phyloP scores from a whole-genome alignment of 768 basidiomycete genomes.

The Zangia roseola region DNA sequence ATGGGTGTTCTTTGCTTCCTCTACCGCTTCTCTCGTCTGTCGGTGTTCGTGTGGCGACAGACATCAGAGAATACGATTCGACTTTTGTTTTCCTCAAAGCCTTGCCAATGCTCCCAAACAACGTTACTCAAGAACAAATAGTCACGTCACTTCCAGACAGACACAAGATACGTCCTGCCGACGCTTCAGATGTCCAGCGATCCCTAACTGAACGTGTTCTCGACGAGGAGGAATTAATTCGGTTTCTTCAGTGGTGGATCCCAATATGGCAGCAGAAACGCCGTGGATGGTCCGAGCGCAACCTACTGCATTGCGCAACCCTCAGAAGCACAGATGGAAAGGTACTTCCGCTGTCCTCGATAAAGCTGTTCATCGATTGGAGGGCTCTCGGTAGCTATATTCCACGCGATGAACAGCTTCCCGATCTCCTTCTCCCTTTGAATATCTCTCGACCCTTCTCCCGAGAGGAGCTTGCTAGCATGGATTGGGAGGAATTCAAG shows the following conservation, averaged over 20 bases:
- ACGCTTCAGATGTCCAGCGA: too few relatives aligned
- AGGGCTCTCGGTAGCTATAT: slow-evolving; percentile 52
- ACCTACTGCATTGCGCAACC: too few relatives aligned
- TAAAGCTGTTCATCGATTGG: slow-evolving; percentile 68
- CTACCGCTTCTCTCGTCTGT: slow-evolving; percentile 73
- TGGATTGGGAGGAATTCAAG: slow-evolving; percentile 74
- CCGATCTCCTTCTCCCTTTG: slow-evolving; percentile 29
- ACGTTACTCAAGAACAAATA: slow-evolving; percentile 31
- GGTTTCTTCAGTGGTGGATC: background rate
- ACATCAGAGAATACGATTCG: slow-evolving; percentile 70
- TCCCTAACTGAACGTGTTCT: too few relatives aligned
- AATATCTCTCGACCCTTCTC: slow-evolving; percentile 40
- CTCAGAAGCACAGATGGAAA: slow-evolving; percentile 41
- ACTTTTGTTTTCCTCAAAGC: slow-evolving; percentile 73
- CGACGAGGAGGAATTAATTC: background rate
- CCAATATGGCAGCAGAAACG: too few relatives aligned
- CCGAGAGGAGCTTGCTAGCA: slow-evolving; percentile 48
- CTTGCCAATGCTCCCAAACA: slow-evolving; percentile 66
- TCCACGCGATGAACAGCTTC: slow-evolving; percentile 74
- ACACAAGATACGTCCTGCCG: slow-evolving; percentile 45
- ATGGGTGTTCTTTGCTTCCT: slow-evolving; percentile 52
- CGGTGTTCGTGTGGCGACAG: slow-evolving; percentile 63
- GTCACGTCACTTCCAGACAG: slow-evolving; percentile 48
- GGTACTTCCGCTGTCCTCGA: slow-evolving; percentile 60
- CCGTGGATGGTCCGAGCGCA: too few relatives aligned